Evolutionary conservation across 1,284 basidiomycete species (phyloP).

Genomic region (Microbotryum scabiosae): DNA sequence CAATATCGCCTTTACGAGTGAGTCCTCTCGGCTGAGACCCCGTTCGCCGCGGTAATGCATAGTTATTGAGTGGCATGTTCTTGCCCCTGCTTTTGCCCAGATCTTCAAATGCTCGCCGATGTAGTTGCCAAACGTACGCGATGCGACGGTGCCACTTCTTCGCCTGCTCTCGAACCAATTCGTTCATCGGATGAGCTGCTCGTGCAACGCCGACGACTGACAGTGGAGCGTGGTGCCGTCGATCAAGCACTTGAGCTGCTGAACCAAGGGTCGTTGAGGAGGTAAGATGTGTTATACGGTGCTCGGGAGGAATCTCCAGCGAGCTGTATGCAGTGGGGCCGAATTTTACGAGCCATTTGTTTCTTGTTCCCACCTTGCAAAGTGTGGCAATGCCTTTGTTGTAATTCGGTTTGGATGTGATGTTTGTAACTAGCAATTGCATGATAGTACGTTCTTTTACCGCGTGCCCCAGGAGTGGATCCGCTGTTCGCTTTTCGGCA

Average conservation of each 20-base stretch:
- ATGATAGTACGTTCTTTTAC: too few species aligned
- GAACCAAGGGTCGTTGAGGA: conserved; percentile 5
- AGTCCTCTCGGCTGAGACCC: not conserved
- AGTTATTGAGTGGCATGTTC: not conserved
- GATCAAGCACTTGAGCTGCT: conserved; percentile 32
- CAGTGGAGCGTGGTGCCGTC: conserved; percentile 31
- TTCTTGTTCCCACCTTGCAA: too few species aligned
- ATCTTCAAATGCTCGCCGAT: conserved; percentile 37
- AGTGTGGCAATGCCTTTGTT: too few species aligned
- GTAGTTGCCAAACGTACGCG: conserved; percentile 35
- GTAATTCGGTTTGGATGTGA: too few species aligned
- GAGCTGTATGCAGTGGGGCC: too few species aligned
- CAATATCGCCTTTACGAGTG: conserved; percentile 32
- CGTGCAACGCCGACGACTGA: conserved; percentile 19
- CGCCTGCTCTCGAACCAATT: not conserved
- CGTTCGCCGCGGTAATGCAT: not conserved
- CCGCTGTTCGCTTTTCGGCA: too few species aligned
- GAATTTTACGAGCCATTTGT: too few species aligned
- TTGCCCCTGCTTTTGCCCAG: conserved; percentile 7
- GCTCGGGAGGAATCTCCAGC: too few species aligned
- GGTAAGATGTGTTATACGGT: too few species aligned
- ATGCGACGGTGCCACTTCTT: conserved; percentile 13
- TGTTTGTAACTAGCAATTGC: too few species aligned
- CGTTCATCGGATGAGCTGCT: conserved; percentile 1
- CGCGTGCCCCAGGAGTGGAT: too few species aligned